Conservation (phyloP, 805 yeast genomes). For the Komagataella kurtzmanii region DNA sequence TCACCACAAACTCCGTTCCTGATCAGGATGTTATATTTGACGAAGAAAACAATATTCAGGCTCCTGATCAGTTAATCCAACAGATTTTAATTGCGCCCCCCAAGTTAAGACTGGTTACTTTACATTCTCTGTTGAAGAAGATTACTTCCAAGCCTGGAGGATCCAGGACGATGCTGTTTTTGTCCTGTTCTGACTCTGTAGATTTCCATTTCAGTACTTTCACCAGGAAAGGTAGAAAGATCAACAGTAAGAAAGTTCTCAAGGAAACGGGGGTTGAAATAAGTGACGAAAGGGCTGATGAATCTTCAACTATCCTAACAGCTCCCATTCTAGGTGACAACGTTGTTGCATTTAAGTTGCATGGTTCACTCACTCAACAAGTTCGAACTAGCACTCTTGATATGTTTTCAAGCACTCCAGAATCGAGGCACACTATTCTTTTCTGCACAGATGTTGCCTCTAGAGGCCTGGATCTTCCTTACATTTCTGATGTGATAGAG, state of each 20-base stretch:
- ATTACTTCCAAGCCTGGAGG: constrained; percentile 22
- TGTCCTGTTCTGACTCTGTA: constrained; percentile 94
- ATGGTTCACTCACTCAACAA: constrained; percentile 84
- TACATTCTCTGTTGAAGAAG: constrained; percentile 51
- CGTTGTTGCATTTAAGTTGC: constrained; percentile 51
- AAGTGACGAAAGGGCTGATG: constrained; percentile 12
- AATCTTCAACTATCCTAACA: constrained; percentile 28
- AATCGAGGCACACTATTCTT: constrained; percentile 44
- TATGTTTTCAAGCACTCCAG: constrained; percentile 34
- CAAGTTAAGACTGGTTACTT: constrained; percentile 72
- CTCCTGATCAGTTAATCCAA: constrained; percentile 87
- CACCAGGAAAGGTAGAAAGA: constrained; percentile 39
- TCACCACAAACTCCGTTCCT: constrained; percentile 23
- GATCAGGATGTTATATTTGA: constrained; percentile 15
- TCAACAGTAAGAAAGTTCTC: constrained; percentile 11
- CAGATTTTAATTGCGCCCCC: constrained; percentile 82
- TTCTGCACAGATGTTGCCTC: constrained; percentile 97
- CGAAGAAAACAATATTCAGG: constrained; percentile 23
- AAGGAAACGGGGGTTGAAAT: constrained; percentile 19
- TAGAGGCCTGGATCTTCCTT: constrained; percentile 88
- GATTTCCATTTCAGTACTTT: constrained; percentile 79
- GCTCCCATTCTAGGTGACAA: constrained; percentile 37
- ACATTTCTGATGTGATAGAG: constrained; percentile 76
- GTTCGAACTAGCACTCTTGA: constrained; percentile 66
- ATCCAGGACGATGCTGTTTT: constrained; percentile 65